A percentile compares a stretch with the other conserved stretches of the same genome.
These are phyloP conservation scores for Mycena olivaceomarginata DNA, from an alignment of 768 basidiomycete genomes.

Conservation along the genomic window DNA sequence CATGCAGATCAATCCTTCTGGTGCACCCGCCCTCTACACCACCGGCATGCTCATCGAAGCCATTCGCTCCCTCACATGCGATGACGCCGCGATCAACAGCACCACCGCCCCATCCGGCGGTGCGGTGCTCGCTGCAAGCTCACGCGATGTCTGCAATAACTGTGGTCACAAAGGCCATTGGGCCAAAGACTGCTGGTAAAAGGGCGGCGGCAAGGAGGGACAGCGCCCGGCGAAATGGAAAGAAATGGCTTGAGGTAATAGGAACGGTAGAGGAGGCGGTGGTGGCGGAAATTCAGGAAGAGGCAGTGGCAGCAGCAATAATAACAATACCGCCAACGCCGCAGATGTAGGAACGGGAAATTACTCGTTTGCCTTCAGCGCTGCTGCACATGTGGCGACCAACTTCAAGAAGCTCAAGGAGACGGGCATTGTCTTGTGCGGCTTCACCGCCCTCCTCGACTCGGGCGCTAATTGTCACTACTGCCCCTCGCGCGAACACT, in stretches of 20 bases:
- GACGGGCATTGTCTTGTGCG: not conserved
- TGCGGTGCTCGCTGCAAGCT: not conserved
- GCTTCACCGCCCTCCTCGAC: not conserved
- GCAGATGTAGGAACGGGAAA: not conserved
- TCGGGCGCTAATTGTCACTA: slow-evolving; percentile 29
- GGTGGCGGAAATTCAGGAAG: not conserved
- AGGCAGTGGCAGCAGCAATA: not conserved
- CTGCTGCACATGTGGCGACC: not conserved
- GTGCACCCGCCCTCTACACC: not conserved
- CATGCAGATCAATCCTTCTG: not conserved
- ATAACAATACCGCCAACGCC: not conserved
- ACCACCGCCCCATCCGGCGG: not conserved
- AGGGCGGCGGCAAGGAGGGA: not conserved
- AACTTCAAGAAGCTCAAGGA: not conserved
- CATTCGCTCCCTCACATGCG: not conserved
- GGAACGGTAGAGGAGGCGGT: not conserved
- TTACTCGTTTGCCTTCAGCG: not conserved
- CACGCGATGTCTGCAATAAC: not conserved
- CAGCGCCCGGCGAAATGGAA: not conserved
- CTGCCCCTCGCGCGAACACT: slow-evolving; percentile 20
- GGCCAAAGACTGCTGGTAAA: not conserved
- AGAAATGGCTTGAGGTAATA: not conserved
- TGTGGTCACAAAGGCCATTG: not conserved
- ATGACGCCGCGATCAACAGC: not conserved
- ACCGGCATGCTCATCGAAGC: not conserved